A percentile compares a stretch with the other conserved stretches of the same genome.
Conservation (phyloP, 305 asterid genomes). For the Fraxinus platypoda region DNA sequence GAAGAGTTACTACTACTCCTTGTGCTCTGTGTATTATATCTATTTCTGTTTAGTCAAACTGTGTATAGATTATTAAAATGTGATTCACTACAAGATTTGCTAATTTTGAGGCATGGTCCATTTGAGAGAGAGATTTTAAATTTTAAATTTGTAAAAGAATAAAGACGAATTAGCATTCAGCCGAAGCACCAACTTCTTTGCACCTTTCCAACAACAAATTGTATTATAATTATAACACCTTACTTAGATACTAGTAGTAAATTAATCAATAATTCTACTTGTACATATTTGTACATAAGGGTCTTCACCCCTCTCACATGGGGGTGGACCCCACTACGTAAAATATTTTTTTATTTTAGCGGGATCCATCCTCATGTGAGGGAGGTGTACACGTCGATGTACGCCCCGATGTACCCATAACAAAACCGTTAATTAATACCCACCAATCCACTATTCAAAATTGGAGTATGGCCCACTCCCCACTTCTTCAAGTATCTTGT, state of each 20-base stretch:
- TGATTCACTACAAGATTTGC: neutral
- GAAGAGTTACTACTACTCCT: neutral
- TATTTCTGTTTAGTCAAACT: conserved; percentile 26
- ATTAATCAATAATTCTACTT: too few relatives aligned
- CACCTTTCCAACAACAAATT: conserved; percentile 23
- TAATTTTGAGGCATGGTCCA: conserved; percentile 17
- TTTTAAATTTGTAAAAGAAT: neutral
- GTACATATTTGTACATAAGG: too few relatives aligned
- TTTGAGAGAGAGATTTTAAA: conserved; percentile 4
- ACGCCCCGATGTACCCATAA: too few relatives aligned
- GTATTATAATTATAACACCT: neutral
- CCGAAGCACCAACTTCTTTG: conserved; percentile 34
- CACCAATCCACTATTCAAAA: neutral
- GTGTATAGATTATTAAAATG: conserved; percentile 18
- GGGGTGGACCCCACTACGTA: too few relatives aligned
- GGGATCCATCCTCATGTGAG: too few relatives aligned
- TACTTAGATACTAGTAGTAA: neutral
- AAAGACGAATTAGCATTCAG: conserved; percentile 55
- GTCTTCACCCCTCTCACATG: too few relatives aligned
- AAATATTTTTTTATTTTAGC: too few relatives aligned
- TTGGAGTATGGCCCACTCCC: neutral
- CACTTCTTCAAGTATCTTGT: neutral
- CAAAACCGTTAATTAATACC: neutral
- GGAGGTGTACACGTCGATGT: too few relatives aligned
- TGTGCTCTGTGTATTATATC: conserved; percentile 20